Base-by-base conservation (phyloP, 2,329 filamentous ascomycete genomes). In the Fusarium palustre region DNA sequence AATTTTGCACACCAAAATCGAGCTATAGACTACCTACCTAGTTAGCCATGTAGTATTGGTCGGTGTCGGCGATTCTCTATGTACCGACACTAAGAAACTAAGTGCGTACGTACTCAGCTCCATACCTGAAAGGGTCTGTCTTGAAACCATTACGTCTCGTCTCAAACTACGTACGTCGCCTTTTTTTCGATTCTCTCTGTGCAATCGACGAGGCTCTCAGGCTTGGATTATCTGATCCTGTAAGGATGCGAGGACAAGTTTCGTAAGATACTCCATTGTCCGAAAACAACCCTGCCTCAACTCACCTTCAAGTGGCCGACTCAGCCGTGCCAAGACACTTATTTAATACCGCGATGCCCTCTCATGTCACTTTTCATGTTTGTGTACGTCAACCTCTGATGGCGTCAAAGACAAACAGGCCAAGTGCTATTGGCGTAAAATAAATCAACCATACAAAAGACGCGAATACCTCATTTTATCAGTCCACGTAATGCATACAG, bases 81-180 rank as follows among this genome's bases (percentile, higher is more conserved):
- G 31, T 39, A 60, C 30, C 38, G 48, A 38, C 13, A 52, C 52
- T 42, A 58, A 47, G 38, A 46, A 30, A 30, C n/a, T 42, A 22
- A 60, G 31, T n/a, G 61, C 62, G 47, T 66, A 65, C 62, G 62
- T 65, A 60, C 41, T 60, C 42, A 39, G 47, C 54, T 47, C 62
- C 62, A 66, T 65, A 65, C 33, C 18, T n/a, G 33, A 30, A 60
- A 36, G 31, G 62, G 59, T 46, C 36, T 36, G 7, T 59, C 47
- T 47, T 65, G 61, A 66, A 60, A 66, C 61, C 65, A 65, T 65
- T 65, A 65, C 62, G 62, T 65, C 62, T 65, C 20, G 25, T 42
- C 38, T 25, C 36, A 36, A 36, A 34, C 41, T 65, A 42, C 36
- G 28, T 65, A 65, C 60, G 62, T 66, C 61, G 45, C 41, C 42